Evolutionary conservation across 768 basidiomycete genomes (phyloP).

Genomic region (Podaxis rugospora): DNA sequence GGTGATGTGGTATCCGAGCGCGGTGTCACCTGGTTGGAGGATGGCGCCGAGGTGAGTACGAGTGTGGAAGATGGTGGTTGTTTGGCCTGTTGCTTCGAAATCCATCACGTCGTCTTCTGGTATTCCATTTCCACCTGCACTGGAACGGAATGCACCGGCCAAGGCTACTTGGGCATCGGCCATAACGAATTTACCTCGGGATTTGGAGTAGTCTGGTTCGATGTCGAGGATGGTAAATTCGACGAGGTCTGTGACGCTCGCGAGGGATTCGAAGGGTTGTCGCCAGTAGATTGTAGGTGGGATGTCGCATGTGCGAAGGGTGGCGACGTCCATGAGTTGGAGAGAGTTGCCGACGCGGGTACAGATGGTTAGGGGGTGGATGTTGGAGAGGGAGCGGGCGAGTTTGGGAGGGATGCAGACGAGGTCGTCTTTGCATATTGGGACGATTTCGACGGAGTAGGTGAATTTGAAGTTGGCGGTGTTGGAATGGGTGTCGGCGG

Average conservation of each 20-base stretch:
- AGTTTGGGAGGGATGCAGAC: conserved; percentile 84
- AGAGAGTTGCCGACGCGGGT: conserved; percentile 89
- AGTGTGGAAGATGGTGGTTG: conserved; percentile 88
- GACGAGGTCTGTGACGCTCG: conserved; percentile 77
- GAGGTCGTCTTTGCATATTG: conserved; percentile 97
- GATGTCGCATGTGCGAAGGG: conserved; percentile 81
- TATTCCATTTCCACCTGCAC: conserved; percentile 18
- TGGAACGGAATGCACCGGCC: conserved; percentile 70
- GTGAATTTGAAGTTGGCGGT: conserved; percentile 98
- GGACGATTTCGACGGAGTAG: conserved; percentile 95
- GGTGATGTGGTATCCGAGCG: conserved; percentile 84
- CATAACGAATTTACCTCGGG: conserved; percentile 77
- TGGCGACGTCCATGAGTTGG: conserved; percentile 86
- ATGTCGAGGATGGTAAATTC: conserved; percentile 96
- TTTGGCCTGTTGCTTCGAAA: conserved; percentile 50
- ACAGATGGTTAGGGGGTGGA: conserved; percentile 84
- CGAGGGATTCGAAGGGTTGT: conserved; percentile 81
- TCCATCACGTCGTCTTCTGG: conserved; percentile 56
- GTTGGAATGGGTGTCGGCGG: conserved; percentile 85
- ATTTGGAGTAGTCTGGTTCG: conserved; percentile 63
- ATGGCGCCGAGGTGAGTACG: conserved; percentile 91
- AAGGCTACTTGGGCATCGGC: conserved; percentile 83
- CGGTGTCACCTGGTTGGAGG: conserved; percentile 93
- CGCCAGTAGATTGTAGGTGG: conserved; percentile 84
- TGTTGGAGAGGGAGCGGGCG: conserved; percentile 81